Conservation (phyloP, 148 eudicot genomes). For the Cornus controversa region DNA sequence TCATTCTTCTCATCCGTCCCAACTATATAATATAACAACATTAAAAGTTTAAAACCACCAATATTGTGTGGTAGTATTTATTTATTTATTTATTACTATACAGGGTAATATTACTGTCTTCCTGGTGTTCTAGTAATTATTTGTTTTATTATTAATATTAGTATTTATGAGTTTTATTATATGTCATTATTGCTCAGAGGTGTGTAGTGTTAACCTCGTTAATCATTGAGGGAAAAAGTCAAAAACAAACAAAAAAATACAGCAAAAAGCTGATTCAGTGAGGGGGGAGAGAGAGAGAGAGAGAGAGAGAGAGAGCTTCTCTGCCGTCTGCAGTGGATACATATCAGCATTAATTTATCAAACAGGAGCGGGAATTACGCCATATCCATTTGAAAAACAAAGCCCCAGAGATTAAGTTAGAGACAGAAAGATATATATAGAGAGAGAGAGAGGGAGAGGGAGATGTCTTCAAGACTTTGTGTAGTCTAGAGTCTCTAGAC, state of each 20-base stretch:
- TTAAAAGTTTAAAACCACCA: too few relatives aligned
- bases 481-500: neutral
- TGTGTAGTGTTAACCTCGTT: neutral
- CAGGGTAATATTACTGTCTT: too few relatives aligned
- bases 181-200: too few relatives aligned
- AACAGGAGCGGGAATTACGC: slow-evolving; percentile 39
- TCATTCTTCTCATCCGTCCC: too few relatives aligned
- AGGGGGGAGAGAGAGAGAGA: neutral
- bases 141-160: too few relatives aligned
- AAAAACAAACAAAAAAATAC: neutral
- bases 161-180: neutral
- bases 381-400: neutral
- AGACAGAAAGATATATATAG: too few relatives aligned
- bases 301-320: neutral
- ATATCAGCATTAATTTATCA: neutral
- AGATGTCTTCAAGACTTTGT: neutral
- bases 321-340: neutral
- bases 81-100: too few relatives aligned
- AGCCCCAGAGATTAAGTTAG: neutral
- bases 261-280: neutral
- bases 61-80: too few relatives aligned
- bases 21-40: too few relatives aligned
- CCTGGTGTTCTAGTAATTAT: too few relatives aligned
- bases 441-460: neutral
- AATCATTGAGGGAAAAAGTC: neutral